These are phyloP conservation scores for Beauveria sp. DNA, from an alignment of 2,329 filamentous ascomycete genomes.

Conservation along the genomic window DNA sequence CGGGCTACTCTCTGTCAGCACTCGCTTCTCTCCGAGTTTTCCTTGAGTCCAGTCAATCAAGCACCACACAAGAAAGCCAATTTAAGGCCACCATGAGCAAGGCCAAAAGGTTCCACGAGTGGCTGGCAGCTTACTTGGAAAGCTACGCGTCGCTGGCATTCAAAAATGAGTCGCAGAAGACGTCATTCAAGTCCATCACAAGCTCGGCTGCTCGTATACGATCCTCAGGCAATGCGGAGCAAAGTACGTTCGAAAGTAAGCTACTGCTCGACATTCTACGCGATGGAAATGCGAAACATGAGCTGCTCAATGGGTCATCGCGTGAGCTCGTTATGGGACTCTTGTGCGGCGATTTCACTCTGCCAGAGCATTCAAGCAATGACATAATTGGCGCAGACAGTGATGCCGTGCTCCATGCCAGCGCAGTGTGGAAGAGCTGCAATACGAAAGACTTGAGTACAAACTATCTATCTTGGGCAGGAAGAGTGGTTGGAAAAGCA, in stretches of 20 bases:
- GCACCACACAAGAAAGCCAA: conserved; percentile 78
- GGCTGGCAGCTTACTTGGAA: conserved; percentile 66
- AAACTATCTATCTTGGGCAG: conserved; percentile 77
- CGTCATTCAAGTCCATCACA: conserved; percentile 60
- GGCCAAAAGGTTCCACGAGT: conserved; percentile 66
- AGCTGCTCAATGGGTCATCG: conserved; percentile 63
- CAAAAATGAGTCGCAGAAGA: conserved; percentile 38
- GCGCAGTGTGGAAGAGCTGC: conserved; percentile 71
- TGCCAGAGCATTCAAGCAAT: conserved; percentile 34
- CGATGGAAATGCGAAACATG: conserved; percentile 55
- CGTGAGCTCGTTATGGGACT: conserved; percentile 62
- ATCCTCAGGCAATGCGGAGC: conserved; percentile 60
- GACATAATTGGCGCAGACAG: conserved; percentile 65
- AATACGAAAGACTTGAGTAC: conserved; percentile 53
- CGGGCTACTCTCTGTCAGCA: conserved; percentile 72
- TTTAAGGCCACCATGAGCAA: conserved; percentile 70
- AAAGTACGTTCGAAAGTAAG: conserved; percentile 66
- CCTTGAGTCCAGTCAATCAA: conserved; percentile 65
- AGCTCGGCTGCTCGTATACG: conserved; percentile 60
- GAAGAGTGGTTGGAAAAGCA: conserved; percentile 72
- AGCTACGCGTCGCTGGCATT: conserved; percentile 51
- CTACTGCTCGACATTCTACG: conserved; percentile 72
- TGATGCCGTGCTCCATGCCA: conserved; percentile 52
- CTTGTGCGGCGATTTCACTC: conserved; percentile 67
- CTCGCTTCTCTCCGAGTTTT: conserved; percentile 73